Evolutionary conservation across 208 protist genomes (phyloP), one percentile per base, ranked within the genome.

Genomic region (Phytomonas francai): DNA sequence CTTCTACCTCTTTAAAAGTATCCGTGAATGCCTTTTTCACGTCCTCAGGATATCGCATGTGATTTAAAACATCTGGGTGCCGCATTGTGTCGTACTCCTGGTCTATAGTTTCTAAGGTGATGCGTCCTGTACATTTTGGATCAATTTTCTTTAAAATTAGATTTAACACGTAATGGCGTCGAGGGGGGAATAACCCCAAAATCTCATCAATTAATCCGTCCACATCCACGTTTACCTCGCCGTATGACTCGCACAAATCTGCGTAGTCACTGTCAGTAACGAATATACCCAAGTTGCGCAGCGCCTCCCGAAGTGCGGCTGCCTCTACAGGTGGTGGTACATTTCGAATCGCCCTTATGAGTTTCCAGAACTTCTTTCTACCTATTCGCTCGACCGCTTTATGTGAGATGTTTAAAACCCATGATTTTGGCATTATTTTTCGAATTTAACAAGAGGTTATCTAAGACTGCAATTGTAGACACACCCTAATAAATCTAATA

Each of bases 311-410:
- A 57, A 89, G 73, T 27, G 54, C 77, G 14, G 56, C 39, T 32
- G 72, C 73, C 2, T 80, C 71, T 4, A 54, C 33, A 22, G 79
- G 67, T 31, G 29, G 63, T 30, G 68, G 59, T 1, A 87, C 72
- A 22, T 25, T 32, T 62, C 77, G 77, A 16, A 95, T 56, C 4
- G 57, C 70, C 33, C 63, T 68, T 19, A 84, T 80, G 11, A 95
- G 36, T 25, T 74, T 71, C 86, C 89, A 93, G 29, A 95, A 59
- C 22, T 82, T 76, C 30, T 90, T 88, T 59, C 74, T 74, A 9
- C 87, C 85, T 12, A 92, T 66, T 3, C 87, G 84, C 68, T 89
- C 83, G 14, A 86, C 65, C 3, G 71, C 85, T 65, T 93, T 95
- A 22, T 57, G 22, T 58, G 84, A 56, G 27, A 90, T 80, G 29